A percentile compares a stretch with the other conserved stretches of the same genome.
These are phyloP conservation scores for Parachaetomium inaequale DNA, from an alignment of 495 filamentous ascomycete genomes.

Conservation along the genomic window DNA sequence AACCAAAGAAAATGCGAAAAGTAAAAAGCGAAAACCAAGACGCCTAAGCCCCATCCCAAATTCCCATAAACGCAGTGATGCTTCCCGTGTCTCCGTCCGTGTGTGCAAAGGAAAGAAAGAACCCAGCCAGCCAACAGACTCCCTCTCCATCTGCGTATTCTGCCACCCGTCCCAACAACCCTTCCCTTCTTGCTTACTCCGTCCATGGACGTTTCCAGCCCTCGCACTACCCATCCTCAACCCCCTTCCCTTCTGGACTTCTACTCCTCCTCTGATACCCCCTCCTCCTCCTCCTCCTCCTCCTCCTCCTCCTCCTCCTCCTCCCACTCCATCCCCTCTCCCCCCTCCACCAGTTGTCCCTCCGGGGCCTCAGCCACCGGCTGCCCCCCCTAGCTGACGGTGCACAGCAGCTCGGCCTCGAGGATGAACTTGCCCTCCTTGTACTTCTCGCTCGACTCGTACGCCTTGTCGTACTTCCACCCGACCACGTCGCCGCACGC, in stretches of 20 bases:
- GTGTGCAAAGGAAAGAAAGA: not conserved
- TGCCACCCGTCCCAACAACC: no score
- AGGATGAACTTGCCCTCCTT: slow-evolving; percentile 98
- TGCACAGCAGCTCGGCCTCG: slow-evolving; percentile 85
- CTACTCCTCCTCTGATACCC: no score
- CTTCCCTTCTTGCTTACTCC: no score
- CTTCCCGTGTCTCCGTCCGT: not conserved
- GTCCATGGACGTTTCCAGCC: not conserved
- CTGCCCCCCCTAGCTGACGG: slow-evolving; percentile 45
- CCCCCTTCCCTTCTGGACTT: no score
- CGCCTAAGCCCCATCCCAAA: not conserved
- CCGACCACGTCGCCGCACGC: slow-evolving; percentile 90
- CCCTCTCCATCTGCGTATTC: no score
- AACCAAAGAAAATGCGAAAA: not conserved
- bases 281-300: no score
- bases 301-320: not conserved
- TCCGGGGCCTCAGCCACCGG: no score
- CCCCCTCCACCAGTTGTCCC: not conserved
- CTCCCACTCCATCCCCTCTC: not conserved
- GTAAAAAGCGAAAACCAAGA: not conserved
- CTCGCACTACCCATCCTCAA: no score
- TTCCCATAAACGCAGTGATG: not conserved
- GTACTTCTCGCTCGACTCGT: slow-evolving; percentile 87
- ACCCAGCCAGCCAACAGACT: not conserved
- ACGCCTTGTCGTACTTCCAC: slow-evolving; percentile 99